Base-by-base conservation (phyloP, 805 yeast genomes). In the Limtongozyma cylindracea region DNA sequence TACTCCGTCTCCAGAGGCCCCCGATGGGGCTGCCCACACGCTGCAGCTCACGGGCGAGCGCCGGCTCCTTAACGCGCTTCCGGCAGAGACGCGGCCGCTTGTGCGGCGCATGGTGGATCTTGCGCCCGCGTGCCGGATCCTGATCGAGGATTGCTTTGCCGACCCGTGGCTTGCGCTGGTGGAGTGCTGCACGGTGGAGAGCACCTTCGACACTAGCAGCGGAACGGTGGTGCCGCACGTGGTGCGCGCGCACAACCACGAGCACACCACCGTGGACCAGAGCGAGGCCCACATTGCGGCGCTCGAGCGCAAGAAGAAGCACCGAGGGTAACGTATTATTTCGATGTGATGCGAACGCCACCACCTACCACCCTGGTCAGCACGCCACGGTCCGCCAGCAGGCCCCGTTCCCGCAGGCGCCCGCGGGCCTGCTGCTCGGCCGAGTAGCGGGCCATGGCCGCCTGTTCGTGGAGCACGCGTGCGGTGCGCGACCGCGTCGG, bases 261-360 rank as follows among this genome's bases (percentile, higher is more conserved):
- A 56, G 16, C 96, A 82, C 40, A 77, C 94, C 2, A 63, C 62
- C 31, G 95, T 82, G 22, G 93, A 80, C 32, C 92, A 76, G 40
- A 68, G 77, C 27, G 91, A 77, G 33, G 96, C 96, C 0, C 96
- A 82, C 42, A 82, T 82, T 47, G 93, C 95, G 8, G 71, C 82
- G 27, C 57, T 82, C 31, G 95, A 82, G 39, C 74, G 68, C 53
- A 74, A 68, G 39, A 82, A 76, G 48, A 61, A 57, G 11, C 5
- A 17, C 8, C 8, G 18, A 17, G 6, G 15, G n/a, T n/a, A n/a
- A n/a, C n/a, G n/a, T n/a, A n/a, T n/a, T n/a, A n/a, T n/a, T n/a
- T n/a, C n/a, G n/a, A n/a, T n/a, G n/a, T n/a, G n/a, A n/a, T n/a
- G n/a, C n/a, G n/a, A n/a, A n/a, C n/a, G n/a, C n/a, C n/a, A n/a